A percentile compares a stretch with the other conserved stretches of the same genome.
Evolutionary conservation across 768 basidiomycete species (phyloP).

Genomic region (Tulasnella calospora): DNA sequence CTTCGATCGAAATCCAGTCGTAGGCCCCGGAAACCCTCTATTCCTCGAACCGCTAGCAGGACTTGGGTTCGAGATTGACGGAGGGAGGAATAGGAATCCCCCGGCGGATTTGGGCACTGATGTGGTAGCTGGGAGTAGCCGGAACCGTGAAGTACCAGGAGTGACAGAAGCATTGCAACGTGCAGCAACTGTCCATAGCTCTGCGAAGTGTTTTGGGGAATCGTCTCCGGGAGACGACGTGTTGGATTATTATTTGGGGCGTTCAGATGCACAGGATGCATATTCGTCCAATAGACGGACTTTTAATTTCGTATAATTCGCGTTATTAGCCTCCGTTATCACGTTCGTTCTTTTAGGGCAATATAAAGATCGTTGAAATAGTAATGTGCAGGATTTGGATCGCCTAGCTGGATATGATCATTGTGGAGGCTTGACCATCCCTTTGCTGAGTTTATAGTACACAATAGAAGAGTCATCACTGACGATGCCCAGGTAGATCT

Average conservation of each 20-base stretch:
- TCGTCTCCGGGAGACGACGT: background rate
- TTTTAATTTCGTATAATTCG: background rate
- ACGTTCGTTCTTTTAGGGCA: background rate
- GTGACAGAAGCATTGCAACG: background rate
- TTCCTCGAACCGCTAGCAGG: constrained; percentile 23
- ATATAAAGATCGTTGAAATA: background rate
- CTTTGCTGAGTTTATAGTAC: constrained; percentile 74
- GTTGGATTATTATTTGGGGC: constrained; percentile 12
- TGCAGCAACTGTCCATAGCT: background rate
- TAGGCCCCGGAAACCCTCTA: constrained; percentile 20
- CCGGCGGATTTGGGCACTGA: too few species aligned
- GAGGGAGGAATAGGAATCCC: background rate
- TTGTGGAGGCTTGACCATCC: constrained; percentile 58
- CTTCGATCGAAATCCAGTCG: background rate
- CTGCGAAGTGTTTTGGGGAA: background rate
- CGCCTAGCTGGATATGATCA: background rate
- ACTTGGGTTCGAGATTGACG: constrained; percentile 17
- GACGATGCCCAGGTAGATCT: constrained; percentile 65
- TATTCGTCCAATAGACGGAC: background rate
- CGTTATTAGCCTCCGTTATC: background rate
- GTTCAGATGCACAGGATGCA: background rate
- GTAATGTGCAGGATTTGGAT: too few species aligned
- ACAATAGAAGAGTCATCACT: constrained; percentile 77
- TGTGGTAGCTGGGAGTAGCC: background rate
- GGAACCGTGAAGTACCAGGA: background rate